phyloP scores from a whole-genome alignment of 345 rosid species.

The Limnanthes douglasii region DNA sequence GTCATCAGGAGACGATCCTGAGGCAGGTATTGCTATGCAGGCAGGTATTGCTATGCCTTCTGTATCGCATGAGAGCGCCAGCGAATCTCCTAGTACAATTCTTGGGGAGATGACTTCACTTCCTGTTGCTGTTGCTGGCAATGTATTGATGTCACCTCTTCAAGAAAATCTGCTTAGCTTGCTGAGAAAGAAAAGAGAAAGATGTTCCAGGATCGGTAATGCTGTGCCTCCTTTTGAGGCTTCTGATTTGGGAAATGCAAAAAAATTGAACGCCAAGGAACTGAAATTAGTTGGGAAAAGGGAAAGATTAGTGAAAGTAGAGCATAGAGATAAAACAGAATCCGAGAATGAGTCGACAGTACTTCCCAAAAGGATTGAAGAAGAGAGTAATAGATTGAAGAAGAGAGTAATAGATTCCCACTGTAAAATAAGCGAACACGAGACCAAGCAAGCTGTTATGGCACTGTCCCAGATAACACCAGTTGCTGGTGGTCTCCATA shows the following conservation, averaged over 20 bases:
- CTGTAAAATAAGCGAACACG: slow-evolving; percentile 14
- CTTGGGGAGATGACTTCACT: slow-evolving; percentile 62
- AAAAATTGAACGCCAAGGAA: slow-evolving; percentile 18
- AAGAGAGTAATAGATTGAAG: slow-evolving; percentile 13
- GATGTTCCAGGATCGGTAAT: slow-evolving; percentile 13
- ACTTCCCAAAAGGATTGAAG: slow-evolving; percentile 5
- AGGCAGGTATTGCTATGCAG: no score
- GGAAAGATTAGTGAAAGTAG: no score
- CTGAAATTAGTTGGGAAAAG: slow-evolving; percentile 16
- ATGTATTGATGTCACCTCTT: slow-evolving; percentile 51
- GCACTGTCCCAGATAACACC: background rate
- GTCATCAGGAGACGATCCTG: no score
- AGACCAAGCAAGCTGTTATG: slow-evolving; percentile 8
- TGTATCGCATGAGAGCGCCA: no score
- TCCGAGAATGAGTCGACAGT: background rate
- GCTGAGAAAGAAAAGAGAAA: slow-evolving; percentile 22
- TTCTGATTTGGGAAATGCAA: slow-evolving; percentile 14
- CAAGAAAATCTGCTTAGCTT: slow-evolving; percentile 32
- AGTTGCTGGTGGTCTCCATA: background rate
- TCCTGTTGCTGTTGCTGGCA: slow-evolving; percentile 32
- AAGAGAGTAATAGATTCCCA: background rate
- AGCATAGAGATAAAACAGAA: no score
- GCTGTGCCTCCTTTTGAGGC: no score
- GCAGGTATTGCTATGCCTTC: no score
- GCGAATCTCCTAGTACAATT: no score